These are phyloP conservation scores for Solanum tarijense DNA, from an alignment of 257 asterid genomes.

Conservation along the genomic window DNA sequence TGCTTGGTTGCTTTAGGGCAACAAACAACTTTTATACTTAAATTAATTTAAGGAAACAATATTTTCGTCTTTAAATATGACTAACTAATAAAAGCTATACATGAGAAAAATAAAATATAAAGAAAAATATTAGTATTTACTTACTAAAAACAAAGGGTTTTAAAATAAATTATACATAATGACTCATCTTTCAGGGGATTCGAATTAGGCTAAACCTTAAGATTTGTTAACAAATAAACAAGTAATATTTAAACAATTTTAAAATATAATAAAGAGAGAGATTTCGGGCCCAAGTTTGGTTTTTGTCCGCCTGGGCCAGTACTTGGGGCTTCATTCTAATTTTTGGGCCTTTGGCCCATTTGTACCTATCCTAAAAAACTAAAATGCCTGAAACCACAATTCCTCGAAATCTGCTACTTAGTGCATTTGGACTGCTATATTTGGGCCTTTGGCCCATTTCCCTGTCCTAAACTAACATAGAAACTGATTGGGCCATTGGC, in stretches of 20 bases:
- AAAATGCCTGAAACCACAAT: too few relatives aligned
- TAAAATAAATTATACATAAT: too few relatives aligned
- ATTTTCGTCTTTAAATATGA: too few relatives aligned
- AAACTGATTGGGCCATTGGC: background rate
- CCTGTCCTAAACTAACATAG: background rate
- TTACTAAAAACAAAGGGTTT: background rate
- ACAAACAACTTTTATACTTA: background rate
- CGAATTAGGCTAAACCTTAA: background rate
- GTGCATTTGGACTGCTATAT: background rate
- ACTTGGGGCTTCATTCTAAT: too few relatives aligned
- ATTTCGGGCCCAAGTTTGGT: background rate
- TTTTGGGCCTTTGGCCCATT: background rate
- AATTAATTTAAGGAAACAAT: background rate
- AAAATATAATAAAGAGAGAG: background rate
- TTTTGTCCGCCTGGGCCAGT: accelerated
- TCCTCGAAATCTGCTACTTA: background rate
- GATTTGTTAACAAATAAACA: too few relatives aligned
- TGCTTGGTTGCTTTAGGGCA: background rate
- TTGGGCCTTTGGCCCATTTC: background rate
- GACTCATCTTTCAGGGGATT: background rate
- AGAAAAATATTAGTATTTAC: background rate
- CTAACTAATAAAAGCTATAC: too few relatives aligned
- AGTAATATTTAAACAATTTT: background rate
- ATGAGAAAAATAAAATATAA: background rate
- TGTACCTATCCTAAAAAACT: too few relatives aligned